Evolutionary conservation across 2,329 filamentous ascomycete genomes (phyloP).

Genomic region (Myriosclerotinia curreyana): DNA sequence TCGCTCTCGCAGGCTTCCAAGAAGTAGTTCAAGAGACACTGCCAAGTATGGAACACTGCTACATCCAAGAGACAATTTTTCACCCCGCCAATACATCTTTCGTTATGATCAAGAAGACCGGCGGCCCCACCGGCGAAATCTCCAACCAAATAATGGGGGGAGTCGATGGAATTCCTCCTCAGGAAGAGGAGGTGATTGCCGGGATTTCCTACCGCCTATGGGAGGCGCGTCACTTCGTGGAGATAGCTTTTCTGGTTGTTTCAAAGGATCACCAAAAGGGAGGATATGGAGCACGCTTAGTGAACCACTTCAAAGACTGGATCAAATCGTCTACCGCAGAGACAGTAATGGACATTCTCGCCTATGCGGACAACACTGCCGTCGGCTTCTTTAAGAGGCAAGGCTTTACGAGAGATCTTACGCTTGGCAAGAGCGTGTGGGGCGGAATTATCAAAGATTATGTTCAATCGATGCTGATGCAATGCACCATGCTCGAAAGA

Average conservation of each 20-base stretch:
- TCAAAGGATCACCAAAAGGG: neutral
- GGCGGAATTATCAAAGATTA: slow-evolving; percentile 8
- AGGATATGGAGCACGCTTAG: neutral
- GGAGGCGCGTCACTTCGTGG: neutral
- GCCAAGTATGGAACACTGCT: neutral
- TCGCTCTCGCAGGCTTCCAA: slow-evolving; percentile 2
- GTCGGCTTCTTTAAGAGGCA: slow-evolving; percentile 9
- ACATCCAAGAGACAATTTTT: neutral
- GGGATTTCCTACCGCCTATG: slow-evolving; percentile 1
- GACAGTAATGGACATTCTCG: slow-evolving; percentile 4
- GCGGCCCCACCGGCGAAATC: neutral
- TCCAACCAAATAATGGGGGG: too few relatives aligned
- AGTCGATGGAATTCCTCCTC: too few relatives aligned
- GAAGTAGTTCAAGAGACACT: neutral
- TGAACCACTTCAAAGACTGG: slow-evolving; percentile 13
- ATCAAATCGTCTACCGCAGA: neutral
- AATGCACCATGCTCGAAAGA: slow-evolving; percentile 2
- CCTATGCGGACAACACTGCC: slow-evolving; percentile 2
- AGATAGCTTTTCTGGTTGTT: slow-evolving; percentile 6
- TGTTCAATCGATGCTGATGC: neutral
- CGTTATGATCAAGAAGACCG: neutral
- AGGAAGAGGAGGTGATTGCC: neutral
- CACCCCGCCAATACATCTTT: neutral
- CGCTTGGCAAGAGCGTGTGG: neutral
- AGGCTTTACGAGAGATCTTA: neutral